Percentiles rank a stretch among this genome's conserved stretches.
Evolutionary conservation across 345 rosid species (phyloP).

Genomic region (Anastatica hierochuntica): DNA sequence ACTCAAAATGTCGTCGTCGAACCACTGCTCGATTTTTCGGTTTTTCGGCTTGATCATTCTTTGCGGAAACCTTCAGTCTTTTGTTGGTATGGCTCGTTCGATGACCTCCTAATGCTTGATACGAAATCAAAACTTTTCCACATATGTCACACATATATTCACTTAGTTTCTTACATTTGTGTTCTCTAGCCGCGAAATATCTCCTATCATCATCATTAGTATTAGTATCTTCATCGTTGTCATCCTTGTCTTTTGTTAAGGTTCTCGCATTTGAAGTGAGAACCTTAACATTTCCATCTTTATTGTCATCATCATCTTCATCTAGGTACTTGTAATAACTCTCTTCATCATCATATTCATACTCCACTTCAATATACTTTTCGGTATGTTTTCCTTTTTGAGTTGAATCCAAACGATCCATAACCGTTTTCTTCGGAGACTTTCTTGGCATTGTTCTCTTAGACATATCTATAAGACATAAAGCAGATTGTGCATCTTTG

Average conservation of each 20-base stretch:
- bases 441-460: background rate
- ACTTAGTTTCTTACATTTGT: background rate
- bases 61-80: conserved; percentile 11
- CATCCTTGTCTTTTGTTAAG: conserved; percentile 3
- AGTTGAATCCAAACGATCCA: background rate
- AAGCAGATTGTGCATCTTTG: background rate
- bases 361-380: background rate
- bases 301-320: background rate
- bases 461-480: conserved; percentile 7
- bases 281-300: background rate
- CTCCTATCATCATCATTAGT: background rate
- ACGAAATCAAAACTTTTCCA: conserved; percentile 39
- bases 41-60: background rate
- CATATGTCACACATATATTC: conserved; percentile 42
- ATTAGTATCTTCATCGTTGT: background rate
- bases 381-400: background rate
- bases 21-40: background rate
- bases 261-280: background rate
- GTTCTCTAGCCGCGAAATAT: background rate
- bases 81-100: conserved; percentile 49
- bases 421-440: background rate
- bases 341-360: background rate
- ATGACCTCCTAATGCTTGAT: conserved; percentile 64
- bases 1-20: background rate
- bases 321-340: background rate